Conservation (phyloP, 768 basidiomycete genomes). For the Hydnum rufescens region DNA sequence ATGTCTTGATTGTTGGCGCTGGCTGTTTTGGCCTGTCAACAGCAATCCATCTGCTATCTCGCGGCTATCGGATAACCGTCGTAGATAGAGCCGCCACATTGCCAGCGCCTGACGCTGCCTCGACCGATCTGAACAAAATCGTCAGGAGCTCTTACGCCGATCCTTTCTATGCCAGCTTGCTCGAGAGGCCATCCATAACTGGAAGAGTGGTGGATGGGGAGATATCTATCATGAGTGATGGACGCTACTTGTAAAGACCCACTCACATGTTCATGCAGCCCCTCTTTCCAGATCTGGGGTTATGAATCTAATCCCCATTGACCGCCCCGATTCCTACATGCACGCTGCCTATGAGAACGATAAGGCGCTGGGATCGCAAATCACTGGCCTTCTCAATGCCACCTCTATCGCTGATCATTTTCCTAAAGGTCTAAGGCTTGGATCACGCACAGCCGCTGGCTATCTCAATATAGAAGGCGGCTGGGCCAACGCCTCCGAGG, state of each 20-base stretch:
- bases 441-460: constrained; percentile 18
- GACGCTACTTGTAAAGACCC: neutral
- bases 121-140: constrained; percentile 31
- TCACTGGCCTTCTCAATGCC: constrained; percentile 23
- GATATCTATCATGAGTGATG: constrained; percentile 68
- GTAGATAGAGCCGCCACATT: constrained; percentile 48
- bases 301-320: constrained; percentile 28
- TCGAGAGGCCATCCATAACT: constrained; percentile 52
- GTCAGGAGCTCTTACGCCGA: constrained; percentile 47
- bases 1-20: constrained; percentile 52
- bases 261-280: neutral
- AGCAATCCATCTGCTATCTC: constrained; percentile 49
- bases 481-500: constrained; percentile 66
- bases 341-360: constrained; percentile 45
- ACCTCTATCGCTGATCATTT: constrained; percentile 30
- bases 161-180: constrained; percentile 49
- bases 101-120: constrained; percentile 70
- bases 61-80: constrained; percentile 32
- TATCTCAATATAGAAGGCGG: constrained; percentile 65
- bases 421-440: constrained; percentile 23
- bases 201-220: constrained; percentile 50
- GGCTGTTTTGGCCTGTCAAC: constrained; percentile 80
- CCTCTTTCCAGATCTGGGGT: constrained; percentile 39
- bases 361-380: constrained; percentile 30
- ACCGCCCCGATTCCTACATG: constrained; percentile 24